A percentile compares a stretch with the other conserved stretches of the same genome.
Conservation (phyloP, 2,329 filamentous ascomycete genomes). For the Neonectria coccinea region DNA sequence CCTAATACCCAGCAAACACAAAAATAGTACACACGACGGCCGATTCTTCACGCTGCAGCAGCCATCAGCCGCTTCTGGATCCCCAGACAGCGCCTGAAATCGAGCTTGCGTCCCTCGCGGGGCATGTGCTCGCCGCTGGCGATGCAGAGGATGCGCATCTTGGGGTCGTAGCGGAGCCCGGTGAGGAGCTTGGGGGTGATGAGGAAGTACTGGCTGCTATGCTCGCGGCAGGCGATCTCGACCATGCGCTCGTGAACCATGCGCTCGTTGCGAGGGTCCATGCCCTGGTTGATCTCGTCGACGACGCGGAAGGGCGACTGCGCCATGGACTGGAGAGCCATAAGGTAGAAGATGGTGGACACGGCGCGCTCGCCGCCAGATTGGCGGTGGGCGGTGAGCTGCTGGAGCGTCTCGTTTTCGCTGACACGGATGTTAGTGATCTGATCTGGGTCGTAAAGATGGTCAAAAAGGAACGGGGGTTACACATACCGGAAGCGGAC, state of each 20-base stretch:
- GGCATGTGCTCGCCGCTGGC: conserved; percentile 85
- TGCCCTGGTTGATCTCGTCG: conserved; percentile 99
- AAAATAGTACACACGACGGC: not conserved
- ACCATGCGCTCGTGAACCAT: conserved; percentile 99
- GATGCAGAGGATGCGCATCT: conserved; percentile 95
- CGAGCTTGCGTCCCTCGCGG: conserved; percentile 61
- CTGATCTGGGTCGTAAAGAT: conserved; percentile 3
- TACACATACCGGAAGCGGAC: conserved; percentile 89
- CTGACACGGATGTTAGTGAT: conserved; percentile 53
- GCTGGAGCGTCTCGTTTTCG: conserved; percentile 83
- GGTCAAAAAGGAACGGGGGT: conserved; percentile 1
- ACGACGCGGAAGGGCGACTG: conserved; percentile 97
- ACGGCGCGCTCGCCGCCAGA: conserved; percentile 96
- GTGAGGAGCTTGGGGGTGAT: conserved; percentile 96
- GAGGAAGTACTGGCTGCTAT: conserved; percentile 90
- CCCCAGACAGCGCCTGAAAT: conserved; percentile 60
- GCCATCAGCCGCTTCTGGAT: conserved; percentile 57
- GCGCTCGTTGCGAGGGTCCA: conserved; percentile 98
- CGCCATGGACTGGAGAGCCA: conserved; percentile 94
- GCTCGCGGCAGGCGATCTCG: conserved; percentile 90
- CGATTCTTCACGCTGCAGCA: conserved; percentile 38
- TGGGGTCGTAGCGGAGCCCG: conserved; percentile 84
- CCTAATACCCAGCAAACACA: too few species aligned
- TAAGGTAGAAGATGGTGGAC: conserved; percentile 98
- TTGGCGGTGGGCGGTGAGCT: conserved; percentile 91